Evolutionary conservation across 768 basidiomycete species (phyloP), one percentile per base, ranked within the genome.

Genomic region (Amanita phalloides): DNA sequence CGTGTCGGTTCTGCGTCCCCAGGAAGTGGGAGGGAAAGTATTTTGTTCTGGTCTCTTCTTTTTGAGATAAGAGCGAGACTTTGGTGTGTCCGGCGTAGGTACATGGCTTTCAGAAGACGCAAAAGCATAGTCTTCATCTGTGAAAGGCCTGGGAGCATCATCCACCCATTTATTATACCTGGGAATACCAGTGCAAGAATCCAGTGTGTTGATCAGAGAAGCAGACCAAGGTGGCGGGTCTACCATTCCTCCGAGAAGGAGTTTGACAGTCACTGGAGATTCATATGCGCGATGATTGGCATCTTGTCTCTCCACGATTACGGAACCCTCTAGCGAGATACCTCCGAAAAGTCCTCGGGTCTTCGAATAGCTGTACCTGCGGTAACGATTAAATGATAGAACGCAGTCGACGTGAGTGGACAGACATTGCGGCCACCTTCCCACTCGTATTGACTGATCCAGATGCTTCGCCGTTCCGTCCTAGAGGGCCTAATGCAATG

Each of bases 321-420:
- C 83, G 1, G 87, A 89, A 10, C 92, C 92, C 69, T 90, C 87
- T 9, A 90, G 64, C 14, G 89, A 91, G 9, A 96, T 74, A 4
- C 95, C 95, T 28, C 95, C 94, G 55, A 96, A 97, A 3, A 97
- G 76, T 20, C 95, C 95, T 49, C 88, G 81, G 1, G 93, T 93
- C 65, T 94, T 95, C 6, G 85, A 87, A 61, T 92, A 92, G 61
- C 84, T 88, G 65, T 91, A 90, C 84, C 86, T 88, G 61, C 46
- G 54, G 30, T 47, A 44, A 37, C 45, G 45, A 35, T 44, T 49
- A 23, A 58, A 52, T 21, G 33, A 33, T 23, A 20, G 33, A 49
- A 32, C 36, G 41, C 55, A 11, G n/a, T 17, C 26, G 49, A 14
- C 20, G 28, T 2, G 21, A 43, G 48, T 30, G 7, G 7, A 55